Base-by-base conservation (phyloP, 1,284 basidiomycete genomes). In the Apiotrichum porosum region DNA sequence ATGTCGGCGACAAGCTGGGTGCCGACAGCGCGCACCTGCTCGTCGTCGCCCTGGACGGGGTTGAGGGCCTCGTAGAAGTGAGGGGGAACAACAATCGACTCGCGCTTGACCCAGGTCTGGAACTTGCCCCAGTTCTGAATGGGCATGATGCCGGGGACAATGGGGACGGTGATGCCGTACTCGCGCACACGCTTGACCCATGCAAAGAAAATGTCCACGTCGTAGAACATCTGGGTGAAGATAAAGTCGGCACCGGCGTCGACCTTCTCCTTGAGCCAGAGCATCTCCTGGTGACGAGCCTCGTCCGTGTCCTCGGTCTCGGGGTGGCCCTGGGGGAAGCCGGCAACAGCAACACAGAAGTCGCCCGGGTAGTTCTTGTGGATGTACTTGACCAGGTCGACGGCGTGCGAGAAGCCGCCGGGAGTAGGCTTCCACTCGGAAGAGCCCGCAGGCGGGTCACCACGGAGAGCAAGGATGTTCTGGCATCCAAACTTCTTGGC, bases 51-150 rank as follows among this genome's bases (percentile, higher is more conserved):
- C 77, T 92, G 89, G 68, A 95, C 79, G 0, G 91, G 91, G 64
- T 91, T 86, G 37, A 98, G 79, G 19, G 79, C 82, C 51, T 92
- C 85, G 69, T 86, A 75, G 71, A 93, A 86, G 49, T 72, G 75
- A 61, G 84, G 81, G 0, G 95, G 94, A 24, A 98, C 90, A 22
- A 81, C 66, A 19, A 84, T 94, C 61, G 85, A 83, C 45, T 94
- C 89, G 35, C 97, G 79, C 60, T 80, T 85, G 8, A 93, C 93
- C 56, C 93, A 90, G 46, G 90, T 88, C 72, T 86, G 80, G 76
- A 97, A 97, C 22, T 92, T 93, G 60, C 93, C 92, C 85, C 91
- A 97, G 31, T 90, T 97, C 74, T 98, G 94, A 57, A 98, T 93
- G 6, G 94, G 94, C 75, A 92, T 93, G 64, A 98, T 88, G 18